Percentiles rank a stretch among this genome's conserved stretches.
Evolutionary conservation across 805 yeast genomes (phyloP).

Genomic region (Spathaspora hagerdaliae): DNA sequence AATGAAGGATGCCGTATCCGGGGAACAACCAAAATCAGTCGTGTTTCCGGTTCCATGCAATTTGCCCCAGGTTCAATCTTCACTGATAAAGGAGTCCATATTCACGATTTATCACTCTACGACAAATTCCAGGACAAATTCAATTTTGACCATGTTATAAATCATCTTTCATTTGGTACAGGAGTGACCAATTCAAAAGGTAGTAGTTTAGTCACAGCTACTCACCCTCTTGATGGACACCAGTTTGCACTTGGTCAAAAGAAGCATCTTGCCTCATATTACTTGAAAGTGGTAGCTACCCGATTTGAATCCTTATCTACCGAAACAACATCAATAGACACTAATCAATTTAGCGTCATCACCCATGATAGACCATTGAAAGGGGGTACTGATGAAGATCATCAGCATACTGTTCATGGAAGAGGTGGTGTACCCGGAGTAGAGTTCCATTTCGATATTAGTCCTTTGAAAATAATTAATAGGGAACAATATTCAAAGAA

Average conservation of each 20-base stretch:
- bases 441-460: conserved; percentile 82
- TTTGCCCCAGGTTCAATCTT: conserved; percentile 92
- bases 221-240: conserved; percentile 67
- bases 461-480: conserved; percentile 89
- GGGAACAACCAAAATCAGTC: conserved; percentile 75
- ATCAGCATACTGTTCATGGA: conserved; percentile 77
- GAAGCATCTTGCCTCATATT: conserved; percentile 68
- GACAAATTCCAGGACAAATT: conserved; percentile 51
- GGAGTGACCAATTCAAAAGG: conserved; percentile 22
- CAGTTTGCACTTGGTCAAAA: conserved; percentile 42
- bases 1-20: conserved; percentile 84
- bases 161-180: conserved; percentile 79
- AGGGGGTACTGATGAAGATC: conserved; percentile 91
- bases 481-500: conserved; percentile 69
- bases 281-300: conserved; percentile 85
- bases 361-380: conserved; percentile 77
- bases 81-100: conserved; percentile 57
- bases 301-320: conserved; percentile 64
- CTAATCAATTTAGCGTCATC: conserved; percentile 89
- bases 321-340: conserved; percentile 49
- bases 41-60: conserved; percentile 88
- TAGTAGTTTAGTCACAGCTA: conserved; percentile 24
- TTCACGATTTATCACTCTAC: conserved; percentile 81
- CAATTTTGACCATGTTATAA: conserved; percentile 72
- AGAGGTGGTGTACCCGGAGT: conserved; percentile 91